These are phyloP conservation scores for Reutealis trisperma DNA, from an alignment of 345 rosid species.

Conservation along the genomic window DNA sequence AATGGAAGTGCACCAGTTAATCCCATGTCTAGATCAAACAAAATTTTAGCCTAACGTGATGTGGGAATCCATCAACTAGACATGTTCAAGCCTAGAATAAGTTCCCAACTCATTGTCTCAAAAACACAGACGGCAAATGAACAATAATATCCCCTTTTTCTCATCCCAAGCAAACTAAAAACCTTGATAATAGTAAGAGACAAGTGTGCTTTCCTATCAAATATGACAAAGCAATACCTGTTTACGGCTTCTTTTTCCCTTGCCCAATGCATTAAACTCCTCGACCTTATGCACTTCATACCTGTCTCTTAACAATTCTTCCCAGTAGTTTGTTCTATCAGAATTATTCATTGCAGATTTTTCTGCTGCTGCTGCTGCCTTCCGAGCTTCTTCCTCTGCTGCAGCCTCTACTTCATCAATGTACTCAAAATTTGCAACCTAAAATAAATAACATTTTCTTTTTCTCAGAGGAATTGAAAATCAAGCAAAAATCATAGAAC, in stretches of 20 bases:
- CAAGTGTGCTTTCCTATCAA: not conserved
- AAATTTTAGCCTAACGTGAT: not conserved
- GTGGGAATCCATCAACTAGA: not conserved
- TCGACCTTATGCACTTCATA: conserved; percentile 81
- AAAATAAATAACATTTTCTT: conserved; percentile 22
- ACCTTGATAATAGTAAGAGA: not conserved
- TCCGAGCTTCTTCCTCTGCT: conserved; percentile 65
- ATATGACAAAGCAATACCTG: conserved; percentile 51
- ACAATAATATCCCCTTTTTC: not conserved
- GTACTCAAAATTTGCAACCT: conserved; percentile 98
- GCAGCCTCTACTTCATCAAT: conserved; percentile 80
- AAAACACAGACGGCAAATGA: not conserved
- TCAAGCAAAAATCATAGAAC: not conserved
- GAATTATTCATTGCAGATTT: conserved; percentile 51
- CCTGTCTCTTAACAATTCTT: conserved; percentile 78
- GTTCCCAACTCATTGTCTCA: not conserved
- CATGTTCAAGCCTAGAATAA: conserved; percentile 7
- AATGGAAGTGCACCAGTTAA: conserved; percentile 7
- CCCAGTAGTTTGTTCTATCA: conserved; percentile 87
- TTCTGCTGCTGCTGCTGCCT: conserved; percentile 54
- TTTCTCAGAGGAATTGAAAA: conserved; percentile 14
- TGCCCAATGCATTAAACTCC: conserved; percentile 85
- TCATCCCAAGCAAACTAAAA: conserved; percentile 1
- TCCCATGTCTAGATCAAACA: not conserved
- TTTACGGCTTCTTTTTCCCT: conserved; percentile 95